phyloP scores from a whole-genome alignment of 352 stramenopile species.

The Globisporangium radiosum region DNA sequence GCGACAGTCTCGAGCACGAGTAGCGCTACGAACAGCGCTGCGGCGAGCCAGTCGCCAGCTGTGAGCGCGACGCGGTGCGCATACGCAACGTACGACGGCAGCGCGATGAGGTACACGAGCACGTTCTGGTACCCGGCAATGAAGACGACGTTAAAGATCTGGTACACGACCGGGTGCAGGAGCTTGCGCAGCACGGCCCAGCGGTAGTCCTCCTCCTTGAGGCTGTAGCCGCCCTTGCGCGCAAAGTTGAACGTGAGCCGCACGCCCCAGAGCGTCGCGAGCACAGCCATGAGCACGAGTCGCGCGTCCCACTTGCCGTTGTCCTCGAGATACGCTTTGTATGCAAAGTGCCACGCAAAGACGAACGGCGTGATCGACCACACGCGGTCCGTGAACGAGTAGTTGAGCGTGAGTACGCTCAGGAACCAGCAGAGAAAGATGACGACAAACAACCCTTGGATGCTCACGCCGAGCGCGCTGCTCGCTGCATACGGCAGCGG shows the following conservation, averaged over 20 bases:
- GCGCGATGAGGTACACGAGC: conserved; percentile 71
- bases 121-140: conserved; percentile 89
- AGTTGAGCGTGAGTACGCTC: conserved; percentile 80
- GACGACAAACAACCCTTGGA: conserved; percentile 40
- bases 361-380: conserved; percentile 87
- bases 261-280: conserved; percentile 84
- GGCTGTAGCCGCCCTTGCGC: conserved; percentile 87
- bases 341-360: conserved; percentile 82
- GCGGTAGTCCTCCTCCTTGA: conserved; percentile 89
- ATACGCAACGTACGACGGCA: conserved; percentile 70
- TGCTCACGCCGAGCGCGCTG: conserved; percentile 28
- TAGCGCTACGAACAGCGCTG: conserved; percentile 56
- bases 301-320: conserved; percentile 42
- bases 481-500: conserved; percentile 34
- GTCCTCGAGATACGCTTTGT: conserved; percentile 53
- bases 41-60: conserved; percentile 52
- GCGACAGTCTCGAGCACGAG: conserved; percentile 80
- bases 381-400: conserved; percentile 90
- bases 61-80: conserved; percentile 48
- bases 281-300: conserved; percentile 66
- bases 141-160: conserved; percentile 89
- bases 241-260: conserved; percentile 91
- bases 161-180: conserved; percentile 79
- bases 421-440: conserved; percentile 48
- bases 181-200: conserved; percentile 81